phyloP scores from a whole-genome alignment of 495 filamentous ascomycete species.

The Neurospora sp. region DNA sequence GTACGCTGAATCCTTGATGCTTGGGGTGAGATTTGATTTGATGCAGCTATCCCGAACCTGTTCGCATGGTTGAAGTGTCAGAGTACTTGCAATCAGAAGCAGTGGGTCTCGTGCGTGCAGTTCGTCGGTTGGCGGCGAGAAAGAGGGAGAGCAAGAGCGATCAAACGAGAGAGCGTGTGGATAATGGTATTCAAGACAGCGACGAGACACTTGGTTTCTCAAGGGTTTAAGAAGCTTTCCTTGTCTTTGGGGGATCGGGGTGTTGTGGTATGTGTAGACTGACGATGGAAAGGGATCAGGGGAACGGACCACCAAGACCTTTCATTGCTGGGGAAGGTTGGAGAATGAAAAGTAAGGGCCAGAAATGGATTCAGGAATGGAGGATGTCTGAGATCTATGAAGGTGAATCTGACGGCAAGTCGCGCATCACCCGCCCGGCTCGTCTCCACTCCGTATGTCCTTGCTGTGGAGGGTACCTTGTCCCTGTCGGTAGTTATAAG shows the following conservation, averaged over 20 bases:
- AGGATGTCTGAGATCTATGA: conserved; percentile 15
- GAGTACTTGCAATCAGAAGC: conserved; percentile 29
- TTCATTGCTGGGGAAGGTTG: conserved; percentile 24
- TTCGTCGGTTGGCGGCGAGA: conserved; percentile 20
- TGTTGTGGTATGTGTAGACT: conserved; percentile 5
- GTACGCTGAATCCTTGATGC: background rate
- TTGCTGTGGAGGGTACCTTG: background rate
- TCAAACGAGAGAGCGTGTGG: background rate
- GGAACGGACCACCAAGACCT: conserved; percentile 18
- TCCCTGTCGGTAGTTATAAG: background rate
- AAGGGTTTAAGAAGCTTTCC: conserved; percentile 3
- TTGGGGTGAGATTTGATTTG: conserved; percentile 24
- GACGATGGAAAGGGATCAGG: conserved; percentile 7
- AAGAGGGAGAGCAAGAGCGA: conserved; percentile 5
- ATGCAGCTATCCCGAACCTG: conserved; percentile 44
- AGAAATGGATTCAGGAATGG: conserved; percentile 17
- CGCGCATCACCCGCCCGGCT: conserved; percentile 5
- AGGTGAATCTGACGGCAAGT: conserved; percentile 6
- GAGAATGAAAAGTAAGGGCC: conserved; percentile 6
- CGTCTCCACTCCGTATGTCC: conserved; percentile 1
- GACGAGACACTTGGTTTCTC: conserved; percentile 17
- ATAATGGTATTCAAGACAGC: conserved; percentile 16
- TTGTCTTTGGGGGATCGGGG: conserved; percentile 3
- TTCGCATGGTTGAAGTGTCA: conserved; percentile 33
- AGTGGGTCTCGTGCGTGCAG: conserved; percentile 29